Evolutionary conservation across 306 rosid species (phyloP).

Genomic region (Glycine tomentella): DNA sequence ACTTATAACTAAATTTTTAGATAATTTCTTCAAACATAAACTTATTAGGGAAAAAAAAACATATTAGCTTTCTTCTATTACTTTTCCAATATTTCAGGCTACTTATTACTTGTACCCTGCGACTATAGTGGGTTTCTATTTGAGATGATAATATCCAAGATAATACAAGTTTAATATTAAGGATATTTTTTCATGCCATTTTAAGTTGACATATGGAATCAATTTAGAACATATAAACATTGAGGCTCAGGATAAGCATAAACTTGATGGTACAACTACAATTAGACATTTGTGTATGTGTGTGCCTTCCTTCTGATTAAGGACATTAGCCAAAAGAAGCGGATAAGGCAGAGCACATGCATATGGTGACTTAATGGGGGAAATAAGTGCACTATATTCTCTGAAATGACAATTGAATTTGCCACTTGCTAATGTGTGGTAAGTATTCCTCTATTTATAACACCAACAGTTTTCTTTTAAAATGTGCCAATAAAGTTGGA

Average conservation of each 20-base stretch:
- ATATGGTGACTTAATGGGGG: constrained; percentile 8
- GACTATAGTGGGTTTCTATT: background rate
- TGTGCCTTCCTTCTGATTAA: no score
- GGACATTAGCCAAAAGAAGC: background rate
- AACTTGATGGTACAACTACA: constrained; percentile 21
- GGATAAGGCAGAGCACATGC: constrained; percentile 38
- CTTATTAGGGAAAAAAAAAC: no score
- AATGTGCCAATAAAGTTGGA: constrained; percentile 31
- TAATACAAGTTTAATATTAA: background rate
- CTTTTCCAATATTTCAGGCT: no score
- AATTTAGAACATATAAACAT: background rate
- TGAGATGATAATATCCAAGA: background rate
- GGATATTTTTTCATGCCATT: background rate
- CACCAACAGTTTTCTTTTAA: background rate
- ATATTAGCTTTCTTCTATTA: no score
- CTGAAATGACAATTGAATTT: constrained; percentile 35
- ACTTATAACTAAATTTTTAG: no score
- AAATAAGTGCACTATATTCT: constrained; percentile 10
- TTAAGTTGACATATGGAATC: background rate
- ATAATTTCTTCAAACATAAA: no score
- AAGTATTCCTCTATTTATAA: constrained; percentile 23
- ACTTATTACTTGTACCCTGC: no score
- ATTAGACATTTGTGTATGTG: constrained; percentile 23
- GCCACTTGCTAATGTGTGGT: constrained; percentile 35
- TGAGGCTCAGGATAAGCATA: constrained; percentile 31